Base-by-base conservation (phyloP, 768 basidiomycete genomes). In the Collybia mongolica region DNA sequence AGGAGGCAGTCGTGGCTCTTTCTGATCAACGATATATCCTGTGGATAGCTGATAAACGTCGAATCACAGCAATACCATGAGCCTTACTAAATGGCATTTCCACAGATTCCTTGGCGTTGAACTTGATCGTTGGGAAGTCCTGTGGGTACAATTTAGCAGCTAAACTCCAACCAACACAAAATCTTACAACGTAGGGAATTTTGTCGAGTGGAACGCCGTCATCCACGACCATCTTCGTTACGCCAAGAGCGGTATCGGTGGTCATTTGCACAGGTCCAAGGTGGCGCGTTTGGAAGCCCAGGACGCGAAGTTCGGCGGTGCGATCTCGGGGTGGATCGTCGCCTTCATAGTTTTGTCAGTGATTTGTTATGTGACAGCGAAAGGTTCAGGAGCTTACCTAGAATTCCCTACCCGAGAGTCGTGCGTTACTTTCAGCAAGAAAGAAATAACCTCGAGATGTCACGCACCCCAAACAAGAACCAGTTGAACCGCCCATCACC, bases 41-140 rank as follows among this genome's bases (percentile, higher is more conserved):
- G 46, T 6, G 28, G 37, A 32, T 36, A 15, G 37, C 43, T 49
- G 18, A 41, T 37, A 12, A 23, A 6, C 14, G 17, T n/a, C n/a
- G n/a, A n/a, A n/a, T n/a, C n/a, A n/a, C n/a, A n/a, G n/a, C n/a
- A n/a, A n/a, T 26, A 23, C 12, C 35, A 46, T 20, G 28, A 7
- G 18, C 80, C 89, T 63, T 58, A 90, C 93, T 74, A 75, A 99
- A 99, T 0, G 97, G 97, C 97, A 99, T 99, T 70, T 98, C 93
- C 5, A 98, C 93, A 39, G 88, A 89, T 66, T 99, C 97, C 58
- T 83, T 85, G 3, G 80, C 65, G 59, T 88, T 90, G 75, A 98
- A 98, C 15, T 57, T 70, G 62, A 99, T 96, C 0, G 93, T 96
- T 0, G 97, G 97, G 66, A 83, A 83, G 59, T 93, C 88, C 91